Evolutionary conservation across 345 rosid genomes (phyloP).

Genomic region (Mercurialis annua): DNA sequence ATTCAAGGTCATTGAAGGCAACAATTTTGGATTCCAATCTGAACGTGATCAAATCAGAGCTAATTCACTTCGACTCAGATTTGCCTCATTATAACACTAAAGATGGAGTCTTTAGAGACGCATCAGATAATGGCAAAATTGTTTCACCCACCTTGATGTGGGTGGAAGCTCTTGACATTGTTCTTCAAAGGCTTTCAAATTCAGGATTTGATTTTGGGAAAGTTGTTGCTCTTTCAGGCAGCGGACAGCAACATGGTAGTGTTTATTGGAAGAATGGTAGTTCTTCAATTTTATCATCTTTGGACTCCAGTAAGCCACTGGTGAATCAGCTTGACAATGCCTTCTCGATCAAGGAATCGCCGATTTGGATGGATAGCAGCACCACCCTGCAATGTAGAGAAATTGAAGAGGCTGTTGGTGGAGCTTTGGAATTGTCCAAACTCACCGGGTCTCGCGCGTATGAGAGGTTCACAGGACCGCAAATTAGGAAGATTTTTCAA

Average conservation of each 20-base stretch:
- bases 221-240: constrained; percentile 77
- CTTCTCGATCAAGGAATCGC: constrained; percentile 73
- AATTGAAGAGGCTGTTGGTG: constrained; percentile 87
- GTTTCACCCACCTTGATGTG: constrained; percentile 97
- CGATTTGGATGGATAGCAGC: constrained; percentile 96
- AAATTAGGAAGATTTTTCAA: constrained; percentile 64
- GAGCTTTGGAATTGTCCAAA: constrained; percentile 66
- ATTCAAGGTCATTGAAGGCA: constrained; percentile 88
- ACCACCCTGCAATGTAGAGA: constrained; percentile 75
- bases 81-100: constrained; percentile 74
- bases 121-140: constrained; percentile 58
- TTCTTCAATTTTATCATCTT: constrained; percentile 44
- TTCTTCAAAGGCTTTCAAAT: constrained; percentile 53
- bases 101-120: constrained; percentile 80
- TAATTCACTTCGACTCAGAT: constrained; percentile 76
- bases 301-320: constrained; percentile 51
- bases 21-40: constrained; percentile 75
- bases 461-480: constrained; percentile 88
- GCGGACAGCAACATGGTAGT: constrained; percentile 99
- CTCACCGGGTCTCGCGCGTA: constrained; percentile 78
- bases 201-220: constrained; percentile 61
- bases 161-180: constrained; percentile 91
- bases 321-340: constrained; percentile 60
- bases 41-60: constrained; percentile 56
- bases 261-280: constrained; percentile 81